Percentiles rank a stretch among this genome's conserved stretches.
Conservation (phyloP, 2,329 filamentous ascomycete genomes). For the Claviceps africana region DNA sequence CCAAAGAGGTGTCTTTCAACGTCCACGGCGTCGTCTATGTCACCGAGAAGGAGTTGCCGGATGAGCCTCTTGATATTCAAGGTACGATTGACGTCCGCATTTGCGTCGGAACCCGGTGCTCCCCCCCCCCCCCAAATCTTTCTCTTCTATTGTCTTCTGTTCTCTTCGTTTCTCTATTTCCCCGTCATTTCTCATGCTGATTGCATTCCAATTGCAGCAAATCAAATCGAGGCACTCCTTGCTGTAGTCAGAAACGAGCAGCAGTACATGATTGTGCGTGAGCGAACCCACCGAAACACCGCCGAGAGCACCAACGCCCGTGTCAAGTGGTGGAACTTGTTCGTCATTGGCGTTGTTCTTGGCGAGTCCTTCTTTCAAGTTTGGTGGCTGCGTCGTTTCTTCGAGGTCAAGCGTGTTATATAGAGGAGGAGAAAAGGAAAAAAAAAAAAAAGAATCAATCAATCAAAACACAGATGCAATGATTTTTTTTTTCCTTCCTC, state of each 20-base stretch:
- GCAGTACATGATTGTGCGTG: constrained; percentile 86
- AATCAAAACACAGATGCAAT: too few species aligned
- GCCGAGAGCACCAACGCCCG: constrained; percentile 94
- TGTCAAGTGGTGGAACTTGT: constrained; percentile 99
- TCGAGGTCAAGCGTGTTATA: constrained; percentile 65
- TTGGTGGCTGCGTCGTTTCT: constrained; percentile 98
- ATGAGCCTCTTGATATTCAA: constrained; percentile 84
- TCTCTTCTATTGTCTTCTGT: neutral
- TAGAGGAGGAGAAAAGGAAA: constrained; percentile 19
- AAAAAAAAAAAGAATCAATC: neutral
- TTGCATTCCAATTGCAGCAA: neutral
- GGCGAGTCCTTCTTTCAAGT: constrained; percentile 96
- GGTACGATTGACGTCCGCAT: constrained; percentile 34
- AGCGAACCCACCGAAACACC: constrained; percentile 94
- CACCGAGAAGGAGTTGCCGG: constrained; percentile 66
- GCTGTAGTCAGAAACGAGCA: constrained; percentile 95
- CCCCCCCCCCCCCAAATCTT: neutral
- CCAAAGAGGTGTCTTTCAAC: constrained; percentile 98
- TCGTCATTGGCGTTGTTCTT: constrained; percentile 78
- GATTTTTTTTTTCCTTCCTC: too few species aligned
- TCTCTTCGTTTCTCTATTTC: neutral
- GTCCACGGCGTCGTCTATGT: constrained; percentile 98
- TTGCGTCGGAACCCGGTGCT: neutral
- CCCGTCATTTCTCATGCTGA: constrained; percentile 3
- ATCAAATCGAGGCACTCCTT: constrained; percentile 68